Conservation (phyloP, 768 basidiomycete genomes). For the Amyloporia xantha region DNA sequence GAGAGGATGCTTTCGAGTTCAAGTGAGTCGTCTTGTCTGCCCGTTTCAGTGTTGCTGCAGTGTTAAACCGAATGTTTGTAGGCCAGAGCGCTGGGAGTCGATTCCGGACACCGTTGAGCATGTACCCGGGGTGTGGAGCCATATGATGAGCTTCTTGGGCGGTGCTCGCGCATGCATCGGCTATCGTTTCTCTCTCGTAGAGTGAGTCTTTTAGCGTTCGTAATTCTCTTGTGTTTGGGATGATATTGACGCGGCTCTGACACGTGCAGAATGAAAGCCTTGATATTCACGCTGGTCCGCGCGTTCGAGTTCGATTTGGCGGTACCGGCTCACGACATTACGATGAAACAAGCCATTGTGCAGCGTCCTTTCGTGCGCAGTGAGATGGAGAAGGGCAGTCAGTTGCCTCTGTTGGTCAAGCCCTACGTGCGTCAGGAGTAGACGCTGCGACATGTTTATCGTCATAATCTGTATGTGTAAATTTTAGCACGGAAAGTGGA, state of each 20-base stretch:
- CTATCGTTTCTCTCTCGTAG: constrained; percentile 55
- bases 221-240: not conserved
- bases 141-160: constrained; percentile 54
- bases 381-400: constrained; percentile 12
- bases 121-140: constrained; percentile 56
- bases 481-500: too few species aligned
- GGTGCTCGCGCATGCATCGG: constrained; percentile 63
- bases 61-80: too few species aligned
- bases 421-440: constrained; percentile 9
- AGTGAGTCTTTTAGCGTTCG: constrained; percentile 31
- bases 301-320: constrained; percentile 27
- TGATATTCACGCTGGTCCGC: constrained; percentile 26
- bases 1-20: constrained; percentile 55
- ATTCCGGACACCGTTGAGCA: constrained; percentile 39
- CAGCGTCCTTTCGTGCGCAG: constrained; percentile 20
- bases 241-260: not conserved
- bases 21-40: constrained; percentile 31
- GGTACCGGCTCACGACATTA: constrained; percentile 19
- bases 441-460: too few species aligned
- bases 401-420: constrained; percentile 20
- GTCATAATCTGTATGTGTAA: too few species aligned
- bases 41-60: not conserved
- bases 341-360: constrained; percentile 15
- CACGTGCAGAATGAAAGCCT: constrained; percentile 28
- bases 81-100: constrained; percentile 60